These are phyloP conservation scores for Lolium rigidum DNA, from an alignment of 176 grass and related monocot genomes.

Conservation along the genomic window DNA sequence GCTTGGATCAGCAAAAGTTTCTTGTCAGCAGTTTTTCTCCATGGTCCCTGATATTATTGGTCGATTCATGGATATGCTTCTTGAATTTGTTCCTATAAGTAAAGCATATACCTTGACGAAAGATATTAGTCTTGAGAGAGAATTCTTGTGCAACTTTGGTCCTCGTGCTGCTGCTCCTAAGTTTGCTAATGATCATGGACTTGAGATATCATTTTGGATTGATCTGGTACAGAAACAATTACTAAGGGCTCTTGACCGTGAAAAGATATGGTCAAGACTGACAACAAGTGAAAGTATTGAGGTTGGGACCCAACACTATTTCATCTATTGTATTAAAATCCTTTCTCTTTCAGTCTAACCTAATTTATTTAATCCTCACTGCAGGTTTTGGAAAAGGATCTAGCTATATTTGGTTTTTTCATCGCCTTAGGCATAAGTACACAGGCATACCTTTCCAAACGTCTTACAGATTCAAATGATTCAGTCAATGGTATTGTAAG, in stretches of 20 bases:
- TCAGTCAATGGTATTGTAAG: conserved; percentile 83
- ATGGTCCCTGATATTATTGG: conserved; percentile 84
- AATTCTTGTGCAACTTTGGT: conserved; percentile 94
- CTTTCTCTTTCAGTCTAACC: conserved; percentile 22
- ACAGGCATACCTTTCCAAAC: conserved; percentile 82
- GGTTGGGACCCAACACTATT: conserved; percentile 57
- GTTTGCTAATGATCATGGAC: conserved; percentile 62
- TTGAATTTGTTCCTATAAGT: conserved; percentile 82
- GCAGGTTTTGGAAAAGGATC: conserved; percentile 97
- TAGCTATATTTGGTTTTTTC: conserved; percentile 99
- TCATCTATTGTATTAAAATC: conserved; percentile 15
- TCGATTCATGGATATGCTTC: conserved; percentile 94
- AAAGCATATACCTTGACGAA: conserved; percentile 85
- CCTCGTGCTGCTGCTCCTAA: conserved; percentile 72
- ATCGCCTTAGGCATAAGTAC: conserved; percentile 95
- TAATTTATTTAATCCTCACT: conserved; percentile 45
- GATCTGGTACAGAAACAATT: conserved; percentile 87
- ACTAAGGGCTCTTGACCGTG: conserved; percentile 80
- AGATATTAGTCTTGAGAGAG: conserved; percentile 87
- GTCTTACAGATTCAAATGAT: conserved; percentile 72
- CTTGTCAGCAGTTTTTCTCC: conserved; percentile 89
- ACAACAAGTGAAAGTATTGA: conserved; percentile 99
- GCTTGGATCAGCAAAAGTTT: conserved; percentile 94
- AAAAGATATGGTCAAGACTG: conserved; percentile 99
- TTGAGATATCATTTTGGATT: conserved; percentile 92